Evolutionary conservation across 2,329 filamentous ascomycete genomes (phyloP).

Genomic region (Onygenales sp.): DNA sequence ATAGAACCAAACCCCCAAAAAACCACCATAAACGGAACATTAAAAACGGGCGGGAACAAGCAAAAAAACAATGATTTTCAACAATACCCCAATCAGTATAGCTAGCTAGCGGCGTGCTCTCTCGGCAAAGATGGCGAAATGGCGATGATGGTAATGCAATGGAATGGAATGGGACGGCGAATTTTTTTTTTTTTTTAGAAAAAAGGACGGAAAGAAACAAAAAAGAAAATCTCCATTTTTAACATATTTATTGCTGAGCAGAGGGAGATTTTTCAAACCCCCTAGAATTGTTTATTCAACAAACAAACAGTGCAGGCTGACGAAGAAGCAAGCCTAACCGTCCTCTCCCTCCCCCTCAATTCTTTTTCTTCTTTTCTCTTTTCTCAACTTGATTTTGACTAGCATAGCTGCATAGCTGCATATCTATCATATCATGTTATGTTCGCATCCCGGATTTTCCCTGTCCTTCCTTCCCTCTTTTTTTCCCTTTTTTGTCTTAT

Average conservation of each 20-base stretch:
- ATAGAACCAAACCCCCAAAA: background rate
- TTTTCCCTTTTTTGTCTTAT: no score
- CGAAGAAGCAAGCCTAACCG: no score
- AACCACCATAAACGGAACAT: constrained; percentile 8
- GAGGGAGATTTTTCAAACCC: no score
- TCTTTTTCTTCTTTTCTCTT: background rate
- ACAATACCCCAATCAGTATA: constrained; percentile 10
- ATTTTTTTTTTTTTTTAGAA: background rate
- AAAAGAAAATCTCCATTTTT: background rate
- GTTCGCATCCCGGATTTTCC: background rate
- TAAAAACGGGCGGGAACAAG: background rate
- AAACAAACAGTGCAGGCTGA: no score
- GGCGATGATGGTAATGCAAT: background rate
- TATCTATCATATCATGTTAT: background rate
- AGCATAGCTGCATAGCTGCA: background rate
- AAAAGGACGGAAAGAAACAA: background rate
- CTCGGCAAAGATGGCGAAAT: background rate
- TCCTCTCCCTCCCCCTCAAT: background rate
- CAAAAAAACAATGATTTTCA: constrained; percentile 31
- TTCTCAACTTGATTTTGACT: background rate
- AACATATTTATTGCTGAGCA: no score
- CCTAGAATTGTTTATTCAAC: no score
- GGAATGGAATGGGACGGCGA: background rate
- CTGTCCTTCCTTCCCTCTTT: background rate
- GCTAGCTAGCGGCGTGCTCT: no score